Base-by-base conservation (phyloP, 2,329 filamentous ascomycete species). In the Graphilbum ipis-grandicollis region DNA sequence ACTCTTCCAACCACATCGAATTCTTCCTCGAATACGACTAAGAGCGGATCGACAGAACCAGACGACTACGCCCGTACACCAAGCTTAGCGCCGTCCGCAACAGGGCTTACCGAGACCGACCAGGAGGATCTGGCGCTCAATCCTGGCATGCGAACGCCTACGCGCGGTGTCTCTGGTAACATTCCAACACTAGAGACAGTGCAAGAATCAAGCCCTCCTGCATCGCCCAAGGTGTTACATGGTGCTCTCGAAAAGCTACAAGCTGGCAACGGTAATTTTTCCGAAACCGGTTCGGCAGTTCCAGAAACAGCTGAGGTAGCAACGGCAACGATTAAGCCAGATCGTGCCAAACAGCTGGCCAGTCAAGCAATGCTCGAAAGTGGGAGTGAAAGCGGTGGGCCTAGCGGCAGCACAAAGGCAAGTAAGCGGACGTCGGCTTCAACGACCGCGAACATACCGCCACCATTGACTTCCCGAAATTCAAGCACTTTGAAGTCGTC, bases 191-290 rank as follows among this genome's bases (percentile, higher is more conserved):
- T 94, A 39, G 88, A 93, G 57, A 94, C 90, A 0, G 88, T 96
- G 14, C 80, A 93, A 52, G 88, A 94, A 63, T 76, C 79, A 37
- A 90, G 83, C 57, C 71, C 83, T 41, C 75, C 79, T 31, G 75
- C 73, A 35, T 81, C 80, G 1, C 79, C 82, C 47, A 59, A 57
- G 35, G 53, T 52, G 23, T 48, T 59, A 41, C 61, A 65, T 41
- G 55, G 60, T 14, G 58, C 59, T 19, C 47, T 68, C 36, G 68
- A 71, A 39, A 68, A 61, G 52, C 56, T 63, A 19, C 62, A 62
- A 31, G 37, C 35, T 9, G 63, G 71, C 43, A 66, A 63, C 47
- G 53, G 66, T 9, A 49, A n/a, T n/a, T n/a, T 52, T 4, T 56
- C 57, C 2, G 59, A 63, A 39, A 48, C 56, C 3, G 39, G 34